These are phyloP conservation scores for Aspergillus glaucus DNA, from an alignment of 2,329 filamentous ascomycete species.

Conservation along the genomic window DNA sequence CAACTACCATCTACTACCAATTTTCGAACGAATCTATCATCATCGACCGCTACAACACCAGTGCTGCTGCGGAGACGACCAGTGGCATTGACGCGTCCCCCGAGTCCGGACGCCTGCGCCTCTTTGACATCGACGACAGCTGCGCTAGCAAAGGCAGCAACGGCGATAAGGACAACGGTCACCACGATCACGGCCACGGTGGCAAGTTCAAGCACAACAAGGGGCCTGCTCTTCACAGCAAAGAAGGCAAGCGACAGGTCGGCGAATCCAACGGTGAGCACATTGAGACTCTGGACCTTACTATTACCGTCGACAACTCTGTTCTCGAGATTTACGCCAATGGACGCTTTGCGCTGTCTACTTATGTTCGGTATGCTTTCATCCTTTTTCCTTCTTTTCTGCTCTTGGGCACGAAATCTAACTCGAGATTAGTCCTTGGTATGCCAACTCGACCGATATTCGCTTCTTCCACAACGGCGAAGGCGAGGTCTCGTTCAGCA, in stretches of 20 bases:
- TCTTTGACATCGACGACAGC: conserved; percentile 8
- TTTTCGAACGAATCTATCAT: conserved; percentile 17
- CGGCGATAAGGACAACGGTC: background rate
- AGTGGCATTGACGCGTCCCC: conserved; percentile 5
- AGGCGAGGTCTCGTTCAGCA: conserved; percentile 7
- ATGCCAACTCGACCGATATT: conserved; percentile 13
- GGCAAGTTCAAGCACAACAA: too few relatives aligned
- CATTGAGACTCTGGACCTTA: conserved; percentile 13
- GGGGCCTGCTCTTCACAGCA: too few relatives aligned
- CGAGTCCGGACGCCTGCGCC: conserved; percentile 9
- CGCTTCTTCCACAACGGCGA: conserved; percentile 13
- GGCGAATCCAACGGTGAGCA: background rate
- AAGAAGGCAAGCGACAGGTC: too few relatives aligned
- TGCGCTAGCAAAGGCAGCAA: background rate
- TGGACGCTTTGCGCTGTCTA: conserved; percentile 13
- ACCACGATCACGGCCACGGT: too few relatives aligned
- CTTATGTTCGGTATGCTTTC: conserved; percentile 12
- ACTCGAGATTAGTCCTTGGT: conserved; percentile 9
- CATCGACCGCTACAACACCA: conserved; percentile 13
- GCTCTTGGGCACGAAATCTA: too few relatives aligned
- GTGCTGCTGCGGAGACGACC: conserved; percentile 9
- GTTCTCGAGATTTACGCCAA: conserved; percentile 16
- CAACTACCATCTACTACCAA: conserved; percentile 13
- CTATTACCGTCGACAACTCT: conserved; percentile 13
- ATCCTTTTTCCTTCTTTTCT: too few relatives aligned